These are phyloP conservation scores for Pluteus cervinus DNA, from an alignment of 768 basidiomycete genomes.

Conservation along the genomic window DNA sequence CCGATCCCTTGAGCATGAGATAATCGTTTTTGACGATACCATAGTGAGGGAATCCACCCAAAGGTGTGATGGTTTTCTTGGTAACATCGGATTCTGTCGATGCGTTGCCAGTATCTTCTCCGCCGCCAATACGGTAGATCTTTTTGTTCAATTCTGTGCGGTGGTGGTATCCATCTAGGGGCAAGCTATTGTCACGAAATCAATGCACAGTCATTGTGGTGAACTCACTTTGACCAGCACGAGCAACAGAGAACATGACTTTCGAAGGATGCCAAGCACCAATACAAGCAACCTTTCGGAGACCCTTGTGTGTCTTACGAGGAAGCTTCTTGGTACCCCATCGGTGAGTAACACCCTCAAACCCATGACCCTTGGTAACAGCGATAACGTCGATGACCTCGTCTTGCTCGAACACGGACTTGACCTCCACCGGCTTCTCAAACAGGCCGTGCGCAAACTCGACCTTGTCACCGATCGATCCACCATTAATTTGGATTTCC, in stretches of 20 bases:
- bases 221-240: slow-evolving; percentile 94
- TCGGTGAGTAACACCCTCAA: slow-evolving; percentile 98
- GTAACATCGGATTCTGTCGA: slow-evolving; percentile 94
- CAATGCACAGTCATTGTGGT: background rate
- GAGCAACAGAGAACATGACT: slow-evolving; percentile 99
- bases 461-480: slow-evolving; percentile 94
- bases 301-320: slow-evolving; percentile 99
- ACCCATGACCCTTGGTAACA: slow-evolving; percentile 99
- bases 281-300: slow-evolving; percentile 98
- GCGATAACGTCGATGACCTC: slow-evolving; percentile 96
- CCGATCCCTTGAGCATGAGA: slow-evolving; percentile 92
- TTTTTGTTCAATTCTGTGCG: slow-evolving; percentile 99
- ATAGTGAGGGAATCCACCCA: slow-evolving; percentile 99
- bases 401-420: slow-evolving; percentile 89
- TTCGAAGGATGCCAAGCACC: slow-evolving; percentile 98
- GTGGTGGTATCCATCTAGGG: slow-evolving; percentile 89
- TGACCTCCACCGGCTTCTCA: slow-evolving; percentile 91
- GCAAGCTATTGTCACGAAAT: background rate
- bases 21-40: slow-evolving; percentile 99
- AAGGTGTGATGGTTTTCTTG: slow-evolving; percentile 88
- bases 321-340: slow-evolving; percentile 99
- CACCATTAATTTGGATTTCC: slow-evolving; percentile 99
- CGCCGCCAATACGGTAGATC: slow-evolving; percentile 91
- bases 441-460: slow-evolving; percentile 91
- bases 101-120: slow-evolving; percentile 72